phyloP scores from a whole-genome alignment of 2,329 filamentous ascomycete species.

The Orbilia quercus region DNA sequence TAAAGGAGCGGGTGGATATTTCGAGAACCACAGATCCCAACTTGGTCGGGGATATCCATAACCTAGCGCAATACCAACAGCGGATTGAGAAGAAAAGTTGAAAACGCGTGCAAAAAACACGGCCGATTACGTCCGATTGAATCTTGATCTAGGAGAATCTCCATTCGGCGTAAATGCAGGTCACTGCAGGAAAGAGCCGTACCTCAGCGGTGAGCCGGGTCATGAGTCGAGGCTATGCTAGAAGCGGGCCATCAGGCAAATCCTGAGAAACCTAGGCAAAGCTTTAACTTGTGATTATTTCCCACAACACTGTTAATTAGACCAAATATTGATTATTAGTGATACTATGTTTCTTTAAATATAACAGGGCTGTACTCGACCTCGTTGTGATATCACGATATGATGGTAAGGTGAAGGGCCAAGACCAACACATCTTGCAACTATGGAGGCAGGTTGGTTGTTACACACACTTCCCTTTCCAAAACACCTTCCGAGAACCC shows the following conservation, averaged over 20 bases:
- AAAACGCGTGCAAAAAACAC: not conserved
- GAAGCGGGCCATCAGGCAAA: not conserved
- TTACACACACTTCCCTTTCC: not conserved
- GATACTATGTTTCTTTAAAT: not conserved
- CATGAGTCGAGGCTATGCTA: not conserved
- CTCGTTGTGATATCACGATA: too few species aligned
- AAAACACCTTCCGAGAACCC: not conserved
- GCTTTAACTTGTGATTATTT: not conserved
- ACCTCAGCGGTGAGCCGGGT: slow-evolving; percentile 17
- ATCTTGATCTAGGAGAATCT: not conserved
- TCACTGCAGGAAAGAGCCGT: slow-evolving; percentile 6
- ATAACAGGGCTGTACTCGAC: too few species aligned
- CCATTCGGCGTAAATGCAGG: not conserved
- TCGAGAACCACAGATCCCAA: too few species aligned
- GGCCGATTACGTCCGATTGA: not conserved
- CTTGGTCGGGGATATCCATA: not conserved
- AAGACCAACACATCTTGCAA: slow-evolving; percentile 13
- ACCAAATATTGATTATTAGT: not conserved
- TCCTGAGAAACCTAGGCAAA: not conserved
- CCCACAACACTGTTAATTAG: not conserved
- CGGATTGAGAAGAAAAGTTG: not conserved
- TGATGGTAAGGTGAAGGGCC: not conserved
- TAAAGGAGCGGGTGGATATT: slow-evolving; percentile 3
- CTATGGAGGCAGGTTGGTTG: not conserved
- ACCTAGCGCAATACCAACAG: not conserved